These are phyloP conservation scores for Solanum hybrid DNA, from an alignment of 305 asterid genomes.

Conservation along the genomic window DNA sequence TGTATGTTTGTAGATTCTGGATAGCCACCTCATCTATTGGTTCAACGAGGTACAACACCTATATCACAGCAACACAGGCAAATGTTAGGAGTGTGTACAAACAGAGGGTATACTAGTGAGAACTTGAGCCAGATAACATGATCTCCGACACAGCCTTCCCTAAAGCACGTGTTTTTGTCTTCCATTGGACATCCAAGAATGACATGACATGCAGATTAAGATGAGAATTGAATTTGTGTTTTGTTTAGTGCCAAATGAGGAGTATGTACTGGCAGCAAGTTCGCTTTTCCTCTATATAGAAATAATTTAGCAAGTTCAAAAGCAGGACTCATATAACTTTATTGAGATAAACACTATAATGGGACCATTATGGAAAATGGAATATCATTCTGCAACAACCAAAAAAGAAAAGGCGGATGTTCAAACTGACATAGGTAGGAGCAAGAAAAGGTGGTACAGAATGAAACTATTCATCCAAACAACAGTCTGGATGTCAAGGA, in stretches of 20 bases:
- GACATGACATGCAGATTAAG: neutral
- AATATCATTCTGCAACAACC: neutral
- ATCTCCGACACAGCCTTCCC: neutral
- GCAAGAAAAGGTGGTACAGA: neutral
- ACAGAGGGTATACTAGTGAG: neutral
- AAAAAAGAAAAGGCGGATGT: neutral
- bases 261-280: neutral
- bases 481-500: neutral
- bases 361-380: neutral
- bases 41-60: conserved; percentile 86
- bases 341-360: neutral
- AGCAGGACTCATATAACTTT: neutral
- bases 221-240: neutral
- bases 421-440: neutral
- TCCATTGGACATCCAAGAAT: neutral
- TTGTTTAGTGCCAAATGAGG: neutral
- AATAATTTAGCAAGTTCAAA: neutral
- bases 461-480: neutral
- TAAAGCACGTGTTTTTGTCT: neutral
- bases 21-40: conserved; percentile 95
- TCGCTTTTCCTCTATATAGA: neutral
- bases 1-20: conserved; percentile 92
- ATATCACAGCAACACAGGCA: conserved; percentile 12
- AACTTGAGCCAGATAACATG: neutral
- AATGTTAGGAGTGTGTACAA: neutral